A percentile compares a stretch with the other conserved stretches of the same genome.
Evolutionary conservation across 768 basidiomycete species (phyloP).

Genomic region (Candolleomyces eurysporus): DNA sequence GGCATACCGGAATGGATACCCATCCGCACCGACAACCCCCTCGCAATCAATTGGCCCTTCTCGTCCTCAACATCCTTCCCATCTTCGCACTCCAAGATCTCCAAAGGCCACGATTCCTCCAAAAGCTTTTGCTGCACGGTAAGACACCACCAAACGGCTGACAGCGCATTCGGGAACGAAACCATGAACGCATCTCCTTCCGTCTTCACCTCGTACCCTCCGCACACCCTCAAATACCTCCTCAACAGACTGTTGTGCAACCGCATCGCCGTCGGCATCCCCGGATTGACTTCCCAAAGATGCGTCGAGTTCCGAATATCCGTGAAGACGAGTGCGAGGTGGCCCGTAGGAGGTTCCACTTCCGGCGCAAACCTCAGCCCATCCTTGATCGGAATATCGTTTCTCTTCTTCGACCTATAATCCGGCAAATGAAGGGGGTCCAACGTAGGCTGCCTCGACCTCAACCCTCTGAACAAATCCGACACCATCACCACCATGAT

Average conservation of each 20-base stretch:
- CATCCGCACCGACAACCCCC: conserved; percentile 95
- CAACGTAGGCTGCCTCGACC: conserved; percentile 44
- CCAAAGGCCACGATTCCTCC: conserved; percentile 84
- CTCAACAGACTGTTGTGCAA: conserved; percentile 87
- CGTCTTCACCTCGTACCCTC: conserved; percentile 98
- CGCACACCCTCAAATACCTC: conserved; percentile 81
- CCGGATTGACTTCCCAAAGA: conserved; percentile 93
- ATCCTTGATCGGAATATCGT: conserved; percentile 47
- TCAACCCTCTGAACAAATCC: conserved; percentile 63
- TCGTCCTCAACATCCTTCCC: conserved; percentile 76
- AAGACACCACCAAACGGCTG: conserved; percentile 89
- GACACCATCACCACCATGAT: conserved; percentile 93
- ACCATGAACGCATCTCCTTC: conserved; percentile 99
- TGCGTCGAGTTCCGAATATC: conserved; percentile 97
- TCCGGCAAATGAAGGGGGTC: conserved; percentile 43
- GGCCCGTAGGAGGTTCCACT: conserved; percentile 81
- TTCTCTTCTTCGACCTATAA: conserved; percentile 31
- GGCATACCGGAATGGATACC: conserved; percentile 93
- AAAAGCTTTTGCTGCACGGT: conserved; percentile 83
- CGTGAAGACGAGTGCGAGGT: conserved; percentile 93
- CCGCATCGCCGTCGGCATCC: conserved; percentile 92
- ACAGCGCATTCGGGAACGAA: conserved; percentile 85
- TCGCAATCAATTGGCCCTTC: conserved; percentile 65
- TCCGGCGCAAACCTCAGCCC: conserved; percentile 70
- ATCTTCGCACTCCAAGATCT: conserved; percentile 90